Base-by-base conservation (phyloP, 1,284 basidiomycete species). In the Ganoderma lingzhi region DNA sequence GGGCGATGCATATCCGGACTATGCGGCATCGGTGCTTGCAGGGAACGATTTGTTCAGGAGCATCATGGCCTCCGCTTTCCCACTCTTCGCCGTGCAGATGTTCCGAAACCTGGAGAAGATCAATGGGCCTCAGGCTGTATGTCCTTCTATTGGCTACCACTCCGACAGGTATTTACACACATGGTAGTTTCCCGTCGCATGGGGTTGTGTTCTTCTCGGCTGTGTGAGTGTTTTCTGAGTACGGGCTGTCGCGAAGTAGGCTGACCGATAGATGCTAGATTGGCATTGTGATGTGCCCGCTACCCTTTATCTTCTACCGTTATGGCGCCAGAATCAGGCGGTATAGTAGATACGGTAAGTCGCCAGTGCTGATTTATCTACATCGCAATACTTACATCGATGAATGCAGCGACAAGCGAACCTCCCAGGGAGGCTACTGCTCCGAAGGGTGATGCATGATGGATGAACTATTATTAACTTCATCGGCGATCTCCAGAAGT, bases 21-120 rank as follows among this genome's bases (percentile, higher is more conserved):
- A 82, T 68, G 79, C 79, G 3, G 82, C 82, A 23, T 79, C 78
- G 30, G 81, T 83, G 10, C 77, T 84, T 41, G 82, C 83, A 5
- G 80, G 80, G 12, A 82, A 81, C 65, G 81, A 80, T 66, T 70
- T 84, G 39, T 76, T 81, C 69, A 76, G 83, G 15, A 79, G 78
- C 2, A 56, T 75, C 23, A 79, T 83, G 41, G 83, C 81, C 12
- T 77, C 81, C 3, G 79, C 69, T 0, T 83, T 82, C 76, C 82
- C 81, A 37, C 72, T 84, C 15, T 82, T 82, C 66, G 79, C 78
- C 17, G 66, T 72, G 17, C 75, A 75, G 5, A 77, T 81, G 73
- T 81, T 81, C 72, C 70, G 70, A 56, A 79, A 79, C 59, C 72
- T 81, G 48, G 78, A 79, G 59, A 61, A 30, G 12, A 1, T 56